Percentiles rank a stretch among this genome's conserved stretches.
phyloP scores from a whole-genome alignment of 768 basidiomycete genomes.

The Lentinula lateritia region DNA sequence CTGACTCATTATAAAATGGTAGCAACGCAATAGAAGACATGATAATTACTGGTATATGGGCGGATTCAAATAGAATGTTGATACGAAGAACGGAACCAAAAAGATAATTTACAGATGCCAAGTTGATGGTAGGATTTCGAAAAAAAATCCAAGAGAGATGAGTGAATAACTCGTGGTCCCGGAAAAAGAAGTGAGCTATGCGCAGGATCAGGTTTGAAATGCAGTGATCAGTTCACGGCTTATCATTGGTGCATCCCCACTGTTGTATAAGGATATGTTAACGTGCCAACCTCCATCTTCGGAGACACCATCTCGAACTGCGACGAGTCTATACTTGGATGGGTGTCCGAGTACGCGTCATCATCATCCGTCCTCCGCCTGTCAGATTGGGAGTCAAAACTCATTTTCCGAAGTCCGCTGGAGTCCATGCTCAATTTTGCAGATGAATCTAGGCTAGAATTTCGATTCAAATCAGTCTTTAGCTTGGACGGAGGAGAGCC shows the following conservation, averaged over 20 bases:
- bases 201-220: neutral
- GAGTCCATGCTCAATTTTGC: constrained; percentile 3
- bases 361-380: constrained; percentile 27
- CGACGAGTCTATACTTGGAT: constrained; percentile 55
- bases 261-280: constrained; percentile 49
- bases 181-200: too few relatives aligned
- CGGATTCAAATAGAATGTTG: too few relatives aligned
- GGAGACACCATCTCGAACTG: constrained; percentile 66
- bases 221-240: neutral
- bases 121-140: neutral
- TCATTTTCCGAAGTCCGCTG: neutral
- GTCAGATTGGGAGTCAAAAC: constrained; percentile 32
- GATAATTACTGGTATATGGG: neutral
- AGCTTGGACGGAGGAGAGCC: neutral
- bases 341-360: constrained; percentile 23
- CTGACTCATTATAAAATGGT: neutral
- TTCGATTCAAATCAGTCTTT: neutral
- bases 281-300: constrained; percentile 31
- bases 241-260: neutral
- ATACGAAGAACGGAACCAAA: neutral
- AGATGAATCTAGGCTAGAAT: neutral
- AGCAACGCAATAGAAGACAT: neutral
- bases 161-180: too few relatives aligned
- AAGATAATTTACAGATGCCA: neutral
- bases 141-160: too few relatives aligned